Conservation (phyloP, 257 asterid species). For the Petunia axillaris region DNA sequence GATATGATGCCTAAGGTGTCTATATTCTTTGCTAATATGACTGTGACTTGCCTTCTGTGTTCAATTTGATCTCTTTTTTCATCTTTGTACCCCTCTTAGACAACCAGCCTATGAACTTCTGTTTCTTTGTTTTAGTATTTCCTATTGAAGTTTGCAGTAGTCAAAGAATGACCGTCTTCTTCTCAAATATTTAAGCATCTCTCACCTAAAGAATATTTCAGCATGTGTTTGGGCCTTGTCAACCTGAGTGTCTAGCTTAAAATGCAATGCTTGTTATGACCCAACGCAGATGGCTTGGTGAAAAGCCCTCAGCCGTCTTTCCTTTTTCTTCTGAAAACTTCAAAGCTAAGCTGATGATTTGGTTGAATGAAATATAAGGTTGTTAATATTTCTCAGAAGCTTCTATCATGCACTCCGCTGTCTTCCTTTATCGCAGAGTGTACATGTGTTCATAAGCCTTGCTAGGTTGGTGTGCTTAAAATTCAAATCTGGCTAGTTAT, state of each 20-base stretch:
- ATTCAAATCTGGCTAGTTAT: neutral
- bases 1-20: constrained; percentile 99
- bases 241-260: neutral
- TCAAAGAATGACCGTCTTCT: neutral
- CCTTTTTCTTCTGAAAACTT: constrained; percentile 8
- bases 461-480: neutral
- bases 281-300: neutral
- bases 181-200: neutral
- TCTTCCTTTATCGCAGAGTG: neutral
- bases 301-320: neutral
- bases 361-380: neutral
- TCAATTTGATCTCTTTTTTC: neutral
- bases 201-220: neutral
- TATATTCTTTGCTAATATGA: neutral
- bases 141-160: neutral
- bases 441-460: neutral
- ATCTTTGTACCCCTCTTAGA: neutral
- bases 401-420: neutral
- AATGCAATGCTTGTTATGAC: neutral
- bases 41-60: constrained; percentile 11
- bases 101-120: neutral
- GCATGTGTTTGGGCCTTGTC: neutral
- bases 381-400: neutral
- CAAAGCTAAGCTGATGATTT: neutral
- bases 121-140: neutral